Conservation (phyloP, 108 stramenopile genomes). For the Pseudonitzschia pungens region DNA sequence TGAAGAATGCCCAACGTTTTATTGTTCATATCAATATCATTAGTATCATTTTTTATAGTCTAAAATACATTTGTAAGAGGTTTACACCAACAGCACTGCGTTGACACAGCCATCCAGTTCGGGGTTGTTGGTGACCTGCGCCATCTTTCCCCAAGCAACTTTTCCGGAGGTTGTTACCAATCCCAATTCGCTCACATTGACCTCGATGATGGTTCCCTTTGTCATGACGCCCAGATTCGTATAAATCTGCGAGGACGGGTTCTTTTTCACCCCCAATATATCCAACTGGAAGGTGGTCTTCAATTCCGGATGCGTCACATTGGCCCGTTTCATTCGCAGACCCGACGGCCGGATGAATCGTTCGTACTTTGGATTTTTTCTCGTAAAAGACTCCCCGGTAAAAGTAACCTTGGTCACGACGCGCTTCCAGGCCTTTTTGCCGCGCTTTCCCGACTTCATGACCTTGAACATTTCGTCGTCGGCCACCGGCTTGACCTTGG, state of each 20-base stretch:
- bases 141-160: constrained; percentile 99
- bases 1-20: not conserved
- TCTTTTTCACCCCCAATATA: constrained; percentile 99
- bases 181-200: constrained; percentile 97
- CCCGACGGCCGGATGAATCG: constrained; percentile 98
- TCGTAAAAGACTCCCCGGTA: constrained; percentile 96
- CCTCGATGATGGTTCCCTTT: constrained; percentile 99
- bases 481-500: constrained; percentile 98
- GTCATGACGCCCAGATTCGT: constrained; percentile 98
- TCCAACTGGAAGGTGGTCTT: constrained; percentile 98
- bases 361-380: constrained; percentile 99
- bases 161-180: constrained; percentile 98
- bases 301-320: constrained; percentile 99
- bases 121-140: constrained; percentile 96
- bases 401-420: constrained; percentile 98
- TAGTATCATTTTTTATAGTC: not conserved
- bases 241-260: constrained; percentile 90
- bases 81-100: constrained; percentile 40
- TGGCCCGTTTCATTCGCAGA: constrained; percentile 97
- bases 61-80: not conserved
- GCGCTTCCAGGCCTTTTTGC: constrained; percentile 97
- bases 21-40: not conserved
- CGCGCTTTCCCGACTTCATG: constrained; percentile 87
- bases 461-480: constrained; percentile 99
- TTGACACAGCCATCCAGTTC: constrained; percentile 57